These are phyloP conservation scores for Dipodascus albidus DNA, from an alignment of 805 yeast genomes.

Conservation along the genomic window DNA sequence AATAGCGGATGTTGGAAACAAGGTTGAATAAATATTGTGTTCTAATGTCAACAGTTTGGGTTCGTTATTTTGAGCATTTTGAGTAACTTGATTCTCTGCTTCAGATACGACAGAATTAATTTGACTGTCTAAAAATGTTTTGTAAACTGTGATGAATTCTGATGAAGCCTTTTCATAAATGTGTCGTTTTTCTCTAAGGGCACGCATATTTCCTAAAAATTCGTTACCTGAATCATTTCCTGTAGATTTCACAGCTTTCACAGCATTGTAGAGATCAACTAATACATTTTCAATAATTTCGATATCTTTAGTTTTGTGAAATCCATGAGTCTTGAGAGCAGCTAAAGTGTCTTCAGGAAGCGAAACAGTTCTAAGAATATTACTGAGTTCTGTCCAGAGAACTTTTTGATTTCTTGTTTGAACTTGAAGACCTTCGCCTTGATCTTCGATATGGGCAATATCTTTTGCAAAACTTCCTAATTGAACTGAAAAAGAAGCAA, in stretches of 20 bases:
- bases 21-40: conserved; percentile 11
- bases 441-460: conserved; percentile 57
- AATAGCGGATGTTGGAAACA: conserved; percentile 35
- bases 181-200: conserved; percentile 52
- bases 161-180: conserved; percentile 46
- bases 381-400: conserved; percentile 58
- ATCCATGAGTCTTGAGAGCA: conserved; percentile 33
- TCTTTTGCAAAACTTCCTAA: conserved; percentile 54
- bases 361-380: conserved; percentile 59
- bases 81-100: conserved; percentile 6
- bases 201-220: conserved; percentile 39
- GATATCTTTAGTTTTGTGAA: conserved; percentile 36
- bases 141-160: conserved; percentile 39
- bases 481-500: conserved; percentile 49
- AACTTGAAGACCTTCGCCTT: conserved; percentile 74
- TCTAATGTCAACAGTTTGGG: conserved; percentile 16
- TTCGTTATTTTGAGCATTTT: conserved; percentile 7
- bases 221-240: conserved; percentile 30
- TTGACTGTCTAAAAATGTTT: conserved; percentile 31
- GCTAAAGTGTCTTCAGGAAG: conserved; percentile 45
- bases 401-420: conserved; percentile 69
- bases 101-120: conserved; percentile 26
- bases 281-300: conserved; percentile 43
- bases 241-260: conserved; percentile 48
- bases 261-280: conserved; percentile 47